phyloP scores from a whole-genome alignment of 2,329 filamentous ascomycete species.

The Pseudomassariella vexata region DNA sequence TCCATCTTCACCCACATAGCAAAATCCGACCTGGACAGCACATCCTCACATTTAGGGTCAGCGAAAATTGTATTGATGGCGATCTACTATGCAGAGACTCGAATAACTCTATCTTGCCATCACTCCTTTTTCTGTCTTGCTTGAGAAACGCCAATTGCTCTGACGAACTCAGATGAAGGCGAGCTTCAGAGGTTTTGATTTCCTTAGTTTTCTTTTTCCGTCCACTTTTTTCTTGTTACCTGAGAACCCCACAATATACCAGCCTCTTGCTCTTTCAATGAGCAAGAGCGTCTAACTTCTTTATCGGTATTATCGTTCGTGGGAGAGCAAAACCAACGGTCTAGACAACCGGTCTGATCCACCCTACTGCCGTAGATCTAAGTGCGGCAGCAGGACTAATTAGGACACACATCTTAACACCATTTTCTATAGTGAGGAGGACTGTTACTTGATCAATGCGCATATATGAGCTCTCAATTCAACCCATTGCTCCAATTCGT shows the following conservation, averaged over 20 bases:
- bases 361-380: constrained; percentile 53
- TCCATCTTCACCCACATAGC: background rate
- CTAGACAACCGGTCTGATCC: constrained; percentile 65
- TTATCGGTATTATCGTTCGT: constrained; percentile 55
- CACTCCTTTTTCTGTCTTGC: background rate
- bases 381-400: constrained; percentile 59
- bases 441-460: no score
- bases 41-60: no score
- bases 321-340: constrained; percentile 56
- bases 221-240: no score
- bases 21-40: background rate
- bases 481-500: no score
- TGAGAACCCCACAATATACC: constrained; percentile 50
- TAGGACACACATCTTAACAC: constrained; percentile 48
- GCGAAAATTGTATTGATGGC: no score
- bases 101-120: background rate
- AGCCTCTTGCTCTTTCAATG: constrained; percentile 54
- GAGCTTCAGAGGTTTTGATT: constrained; percentile 1
- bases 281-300: constrained; percentile 55
- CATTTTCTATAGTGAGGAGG: no score
- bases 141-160: background rate
- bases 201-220: constrained; percentile 2
- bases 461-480: no score
- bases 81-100: no score
- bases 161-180: background rate